These are phyloP conservation scores for Multifurca ochricompacta DNA, from an alignment of 768 basidiomycete genomes.

Conservation along the genomic window DNA sequence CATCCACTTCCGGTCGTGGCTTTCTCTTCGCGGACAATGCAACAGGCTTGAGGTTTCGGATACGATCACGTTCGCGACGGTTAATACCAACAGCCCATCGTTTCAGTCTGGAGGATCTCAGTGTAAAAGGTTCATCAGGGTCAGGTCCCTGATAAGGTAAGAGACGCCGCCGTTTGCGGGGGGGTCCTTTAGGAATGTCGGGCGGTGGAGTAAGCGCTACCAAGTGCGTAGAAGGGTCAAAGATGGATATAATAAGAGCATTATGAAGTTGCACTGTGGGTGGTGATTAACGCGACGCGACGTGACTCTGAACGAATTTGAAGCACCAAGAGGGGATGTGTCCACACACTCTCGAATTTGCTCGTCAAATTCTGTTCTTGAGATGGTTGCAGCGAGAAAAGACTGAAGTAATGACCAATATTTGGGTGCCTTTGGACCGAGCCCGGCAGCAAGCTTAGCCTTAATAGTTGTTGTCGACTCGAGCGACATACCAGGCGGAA, in stretches of 20 bases:
- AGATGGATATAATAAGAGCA: slow-evolving; percentile 73
- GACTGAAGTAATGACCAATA: slow-evolving; percentile 62
- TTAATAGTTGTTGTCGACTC: slow-evolving; percentile 70
- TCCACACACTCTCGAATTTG: slow-evolving; percentile 54
- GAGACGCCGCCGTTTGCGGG: slow-evolving; percentile 60
- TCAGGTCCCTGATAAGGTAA: slow-evolving; percentile 67
- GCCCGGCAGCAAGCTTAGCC: slow-evolving; percentile 49
- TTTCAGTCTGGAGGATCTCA: slow-evolving; percentile 61
- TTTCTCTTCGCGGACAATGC: slow-evolving; percentile 36
- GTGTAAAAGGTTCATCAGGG: slow-evolving; percentile 41
- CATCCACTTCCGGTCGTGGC: slow-evolving; percentile 49
- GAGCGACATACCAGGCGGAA: slow-evolving; percentile 49
- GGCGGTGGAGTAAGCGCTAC: slow-evolving; percentile 59
- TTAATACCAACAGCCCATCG: slow-evolving; percentile 68
- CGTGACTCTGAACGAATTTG: not conserved
- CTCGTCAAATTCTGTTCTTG: slow-evolving; percentile 72
- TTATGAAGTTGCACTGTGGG: slow-evolving; percentile 69
- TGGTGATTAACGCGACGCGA: slow-evolving; percentile 3
- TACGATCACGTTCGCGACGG: slow-evolving; percentile 65
- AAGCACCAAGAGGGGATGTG: slow-evolving; percentile 43
- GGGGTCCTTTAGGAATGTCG: slow-evolving; percentile 51
- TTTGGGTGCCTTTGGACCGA: slow-evolving; percentile 49
- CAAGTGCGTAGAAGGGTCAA: slow-evolving; percentile 69
- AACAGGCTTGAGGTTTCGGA: slow-evolving; percentile 41
- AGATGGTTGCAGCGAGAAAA: slow-evolving; percentile 61